phyloP scores from a whole-genome alignment of 257 asterid genomes.

The Primulina tabacum region DNA sequence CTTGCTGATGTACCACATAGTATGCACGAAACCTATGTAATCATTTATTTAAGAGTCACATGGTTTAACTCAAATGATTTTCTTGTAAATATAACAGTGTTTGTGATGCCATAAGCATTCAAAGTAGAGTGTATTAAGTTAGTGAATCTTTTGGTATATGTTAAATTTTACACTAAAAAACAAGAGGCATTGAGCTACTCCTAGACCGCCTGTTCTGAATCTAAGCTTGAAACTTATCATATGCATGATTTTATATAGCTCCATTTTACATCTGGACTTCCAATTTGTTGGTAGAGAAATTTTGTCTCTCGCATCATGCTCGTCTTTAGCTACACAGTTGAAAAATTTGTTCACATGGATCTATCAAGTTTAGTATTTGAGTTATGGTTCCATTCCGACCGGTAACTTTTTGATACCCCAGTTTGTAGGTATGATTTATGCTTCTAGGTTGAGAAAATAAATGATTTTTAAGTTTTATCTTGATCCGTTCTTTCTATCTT shows the following conservation, averaged over 20 bases:
- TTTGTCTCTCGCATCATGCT: background rate
- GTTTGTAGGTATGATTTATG: background rate
- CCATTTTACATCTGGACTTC: slow-evolving; percentile 5
- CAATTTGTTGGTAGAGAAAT: slow-evolving; percentile 2
- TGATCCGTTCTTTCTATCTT: background rate
- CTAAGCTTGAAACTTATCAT: slow-evolving; percentile 5
- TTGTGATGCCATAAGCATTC: background rate
- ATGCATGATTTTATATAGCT: background rate
- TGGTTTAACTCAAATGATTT: background rate
- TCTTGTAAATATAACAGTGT: background rate
- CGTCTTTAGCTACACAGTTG: background rate
- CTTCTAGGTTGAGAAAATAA: background rate
- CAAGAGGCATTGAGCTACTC: background rate
- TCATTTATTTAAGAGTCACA: background rate
- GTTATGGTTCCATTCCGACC: background rate
- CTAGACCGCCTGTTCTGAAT: slow-evolving; percentile 11
- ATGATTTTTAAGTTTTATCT: background rate
- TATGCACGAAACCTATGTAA: background rate
- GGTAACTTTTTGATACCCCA: background rate
- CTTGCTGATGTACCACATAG: background rate
- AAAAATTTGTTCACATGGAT: background rate
- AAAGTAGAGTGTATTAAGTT: background rate
- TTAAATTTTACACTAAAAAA: background rate
- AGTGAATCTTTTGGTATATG: background rate
- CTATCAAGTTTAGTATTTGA: background rate